Conservation (phyloP, 495 filamentous ascomycete species). For the Aspergillus panamensis region DNA sequence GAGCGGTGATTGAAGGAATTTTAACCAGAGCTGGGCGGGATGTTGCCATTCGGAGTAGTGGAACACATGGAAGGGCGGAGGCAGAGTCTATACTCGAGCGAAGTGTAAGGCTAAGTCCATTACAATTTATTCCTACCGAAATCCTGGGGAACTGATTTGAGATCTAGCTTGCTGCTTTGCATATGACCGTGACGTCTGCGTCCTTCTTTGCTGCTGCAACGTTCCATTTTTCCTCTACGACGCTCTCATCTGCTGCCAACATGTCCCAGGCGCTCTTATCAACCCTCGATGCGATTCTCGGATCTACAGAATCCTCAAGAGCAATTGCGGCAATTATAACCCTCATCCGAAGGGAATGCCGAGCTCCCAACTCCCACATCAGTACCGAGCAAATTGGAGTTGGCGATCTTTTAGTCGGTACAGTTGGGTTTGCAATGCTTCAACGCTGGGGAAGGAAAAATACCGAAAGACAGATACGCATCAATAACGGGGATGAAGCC, state of each 20-base stretch:
- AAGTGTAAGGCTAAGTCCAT: slow-evolving; percentile 40
- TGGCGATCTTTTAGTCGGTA: slow-evolving; percentile 60
- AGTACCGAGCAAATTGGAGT: slow-evolving; percentile 63
- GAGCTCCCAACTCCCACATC: slow-evolving; percentile 55
- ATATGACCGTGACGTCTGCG: slow-evolving; percentile 59
- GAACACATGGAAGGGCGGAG: slow-evolving; percentile 55
- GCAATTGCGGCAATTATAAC: slow-evolving; percentile 78
- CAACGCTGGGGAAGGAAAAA: slow-evolving; percentile 63
- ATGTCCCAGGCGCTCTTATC: slow-evolving; percentile 63
- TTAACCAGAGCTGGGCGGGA: slow-evolving; percentile 67
- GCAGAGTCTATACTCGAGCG: slow-evolving; percentile 60
- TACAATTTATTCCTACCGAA: not conserved
- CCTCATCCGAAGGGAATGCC: slow-evolving; percentile 67
- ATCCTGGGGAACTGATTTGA: slow-evolving; percentile 9
- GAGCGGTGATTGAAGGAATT: slow-evolving; percentile 63
- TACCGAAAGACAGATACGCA: slow-evolving; percentile 52
- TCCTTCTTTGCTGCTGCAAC: slow-evolving; percentile 66
- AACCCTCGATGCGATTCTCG: slow-evolving; percentile 69
- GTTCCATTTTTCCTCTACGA: slow-evolving; percentile 66
- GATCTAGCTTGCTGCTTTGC: slow-evolving; percentile 52
- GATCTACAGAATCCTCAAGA: slow-evolving; percentile 72
- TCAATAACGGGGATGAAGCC: slow-evolving; percentile 54
- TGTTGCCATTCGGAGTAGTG: slow-evolving; percentile 52
- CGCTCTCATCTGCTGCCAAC: slow-evolving; percentile 57
- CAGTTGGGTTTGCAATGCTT: slow-evolving; percentile 67